A percentile compares a stretch with the other conserved stretches of the same genome.
Evolutionary conservation across 2,329 filamentous ascomycete species (phyloP).

Genomic region (Claviceps citrina): DNA sequence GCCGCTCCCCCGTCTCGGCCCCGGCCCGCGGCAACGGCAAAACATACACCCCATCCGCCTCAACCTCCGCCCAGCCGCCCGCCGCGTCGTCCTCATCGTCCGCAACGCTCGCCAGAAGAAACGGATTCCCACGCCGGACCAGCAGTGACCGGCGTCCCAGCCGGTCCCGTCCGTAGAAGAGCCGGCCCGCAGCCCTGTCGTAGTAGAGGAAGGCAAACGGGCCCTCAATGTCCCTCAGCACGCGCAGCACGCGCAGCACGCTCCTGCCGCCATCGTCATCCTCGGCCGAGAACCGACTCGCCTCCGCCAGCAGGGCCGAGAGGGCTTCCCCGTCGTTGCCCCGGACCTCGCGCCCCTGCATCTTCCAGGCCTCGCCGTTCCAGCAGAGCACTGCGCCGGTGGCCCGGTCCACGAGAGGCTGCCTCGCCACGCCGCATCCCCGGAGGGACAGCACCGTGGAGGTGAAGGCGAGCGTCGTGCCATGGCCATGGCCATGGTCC

Average conservation of each 20-base stretch:
- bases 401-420: constrained; percentile 50
- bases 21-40: constrained; percentile 43
- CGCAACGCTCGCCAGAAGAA: constrained; percentile 58
- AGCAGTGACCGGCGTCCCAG: constrained; percentile 76
- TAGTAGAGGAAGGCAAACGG: constrained; percentile 85
- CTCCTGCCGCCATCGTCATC: constrained; percentile 10
- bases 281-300: constrained; percentile 14
- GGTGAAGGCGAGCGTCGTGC: constrained; percentile 44
- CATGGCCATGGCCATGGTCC: constrained; percentile 7
- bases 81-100: constrained; percentile 27
- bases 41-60: constrained; percentile 67
- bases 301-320: constrained; percentile 41
- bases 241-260: constrained; percentile 33
- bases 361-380: constrained; percentile 93
- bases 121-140: constrained; percentile 28
- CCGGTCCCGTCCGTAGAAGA: constrained; percentile 79
- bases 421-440: constrained; percentile 52
- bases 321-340: constrained; percentile 69
- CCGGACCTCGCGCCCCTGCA: constrained; percentile 39
- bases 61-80: constrained; percentile 59
- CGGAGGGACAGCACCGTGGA: constrained; percentile 88
- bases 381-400: constrained; percentile 66
- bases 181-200: constrained; percentile 40
- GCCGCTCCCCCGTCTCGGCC: background rate
- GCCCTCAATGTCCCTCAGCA: constrained; percentile 51